Evolutionary conservation across 1,284 basidiomycete species (phyloP).

Genomic region (Omphalotus olearius): DNA sequence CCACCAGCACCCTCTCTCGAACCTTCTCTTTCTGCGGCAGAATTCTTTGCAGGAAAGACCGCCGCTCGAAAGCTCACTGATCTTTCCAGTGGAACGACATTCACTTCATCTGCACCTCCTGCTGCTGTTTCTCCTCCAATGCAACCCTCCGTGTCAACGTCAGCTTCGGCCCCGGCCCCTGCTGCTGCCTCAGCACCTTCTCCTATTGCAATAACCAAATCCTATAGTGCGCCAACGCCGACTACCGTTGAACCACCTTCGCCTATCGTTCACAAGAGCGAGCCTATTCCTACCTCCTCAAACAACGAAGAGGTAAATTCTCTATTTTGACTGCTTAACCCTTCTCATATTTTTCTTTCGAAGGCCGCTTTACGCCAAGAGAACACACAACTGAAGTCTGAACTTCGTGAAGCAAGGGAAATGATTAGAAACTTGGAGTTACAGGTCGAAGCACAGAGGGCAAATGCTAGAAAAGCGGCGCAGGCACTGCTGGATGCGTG

Average conservation of each 20-base stretch:
- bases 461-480: conserved; percentile 69
- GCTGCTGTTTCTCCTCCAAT: conserved; percentile 12
- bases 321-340: background rate
- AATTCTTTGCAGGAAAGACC: conserved; percentile 86
- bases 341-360: no score
- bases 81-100: conserved; percentile 31
- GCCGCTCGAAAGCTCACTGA: conserved; percentile 68
- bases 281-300: background rate
- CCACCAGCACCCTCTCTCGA: conserved; percentile 84
- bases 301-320: background rate
- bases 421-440: conserved; percentile 79
- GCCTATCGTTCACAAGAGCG: background rate
- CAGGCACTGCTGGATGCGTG: conserved; percentile 41
- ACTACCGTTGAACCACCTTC: conserved; percentile 16
- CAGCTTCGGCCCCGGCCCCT: conserved; percentile 16
- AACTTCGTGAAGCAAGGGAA: conserved; percentile 72
- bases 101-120: conserved; percentile 23
- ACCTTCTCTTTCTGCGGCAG: conserved; percentile 75
- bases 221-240: conserved; percentile 12
- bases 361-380: conserved; percentile 31
- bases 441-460: conserved; percentile 73
- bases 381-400: conserved; percentile 55
- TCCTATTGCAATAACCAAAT: conserved; percentile 12
- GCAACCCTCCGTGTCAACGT: conserved; percentile 14
- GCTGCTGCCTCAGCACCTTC: conserved; percentile 13